Conservation (phyloP, 768 basidiomycete species). For the Pleurotus ostreatus region DNA sequence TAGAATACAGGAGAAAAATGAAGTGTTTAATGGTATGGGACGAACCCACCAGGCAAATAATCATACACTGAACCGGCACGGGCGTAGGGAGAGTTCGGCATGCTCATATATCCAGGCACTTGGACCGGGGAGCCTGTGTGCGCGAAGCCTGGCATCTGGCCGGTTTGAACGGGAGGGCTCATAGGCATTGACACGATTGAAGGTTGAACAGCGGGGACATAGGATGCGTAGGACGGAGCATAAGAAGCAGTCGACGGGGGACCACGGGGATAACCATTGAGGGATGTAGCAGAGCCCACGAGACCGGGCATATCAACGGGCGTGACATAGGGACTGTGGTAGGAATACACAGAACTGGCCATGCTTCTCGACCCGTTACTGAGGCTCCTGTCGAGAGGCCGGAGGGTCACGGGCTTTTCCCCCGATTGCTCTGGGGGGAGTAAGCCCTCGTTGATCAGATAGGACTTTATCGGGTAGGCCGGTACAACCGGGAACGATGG, state of each 20-base stretch:
- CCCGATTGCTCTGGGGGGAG: neutral
- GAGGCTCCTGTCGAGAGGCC: neutral
- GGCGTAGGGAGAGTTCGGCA: neutral
- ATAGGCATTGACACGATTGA: neutral
- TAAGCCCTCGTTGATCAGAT: conserved; percentile 4
- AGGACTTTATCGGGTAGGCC: conserved; percentile 3
- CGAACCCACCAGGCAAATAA: conserved; percentile 4
- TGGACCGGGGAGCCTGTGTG: conserved; percentile 1
- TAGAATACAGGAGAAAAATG: neutral
- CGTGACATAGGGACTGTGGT: conserved; percentile 4
- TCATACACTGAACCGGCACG: neutral
- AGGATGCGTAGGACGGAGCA: neutral
- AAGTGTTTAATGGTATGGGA: conserved; percentile 3
- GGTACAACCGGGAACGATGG: neutral
- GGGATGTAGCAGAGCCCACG: neutral
- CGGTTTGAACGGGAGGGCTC: neutral
- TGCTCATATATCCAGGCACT: conserved; percentile 2
- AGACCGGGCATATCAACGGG: neutral
- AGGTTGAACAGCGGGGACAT: neutral
- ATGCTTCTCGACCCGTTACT: neutral
- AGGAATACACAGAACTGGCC: neutral
- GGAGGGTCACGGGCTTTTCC: neutral
- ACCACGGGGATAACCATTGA: neutral
- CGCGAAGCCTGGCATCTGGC: neutral
- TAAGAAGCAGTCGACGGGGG: neutral